A percentile compares a stretch with the other conserved stretches of the same genome.
Conservation (phyloP, 371 early-diverging fungal species). For the Apophysomyces elegans region DNA sequence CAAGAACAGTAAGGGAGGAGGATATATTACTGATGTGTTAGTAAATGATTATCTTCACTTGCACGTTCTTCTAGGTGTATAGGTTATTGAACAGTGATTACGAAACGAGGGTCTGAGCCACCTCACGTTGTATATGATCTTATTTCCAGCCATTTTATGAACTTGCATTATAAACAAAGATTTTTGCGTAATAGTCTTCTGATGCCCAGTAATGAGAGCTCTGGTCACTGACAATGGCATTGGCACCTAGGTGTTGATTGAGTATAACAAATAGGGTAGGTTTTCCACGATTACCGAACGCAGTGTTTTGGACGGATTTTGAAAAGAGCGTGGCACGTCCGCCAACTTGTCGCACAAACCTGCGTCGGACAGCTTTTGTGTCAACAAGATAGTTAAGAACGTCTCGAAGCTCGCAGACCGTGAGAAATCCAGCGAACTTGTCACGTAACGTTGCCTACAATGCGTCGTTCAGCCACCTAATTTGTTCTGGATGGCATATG, state of each 20-base stretch:
- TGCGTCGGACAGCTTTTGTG: background rate
- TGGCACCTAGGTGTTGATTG: conserved; percentile 67
- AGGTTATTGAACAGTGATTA: no score
- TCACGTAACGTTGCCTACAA: background rate
- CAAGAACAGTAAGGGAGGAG: no score
- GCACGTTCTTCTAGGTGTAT: no score
- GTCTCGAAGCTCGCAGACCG: conserved; percentile 1
- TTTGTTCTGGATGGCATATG: background rate
- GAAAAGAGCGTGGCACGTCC: background rate
- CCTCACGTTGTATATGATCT: no score
- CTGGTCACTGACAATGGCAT: conserved; percentile 84
- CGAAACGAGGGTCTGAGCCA: no score
- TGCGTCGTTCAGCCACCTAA: background rate
- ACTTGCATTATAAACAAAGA: no score
- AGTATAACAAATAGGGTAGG: background rate
- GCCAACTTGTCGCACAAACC: background rate
- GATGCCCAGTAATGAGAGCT: conserved; percentile 1
- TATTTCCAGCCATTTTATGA: no score
- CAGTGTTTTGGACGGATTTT: background rate
- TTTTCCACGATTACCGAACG: background rate
- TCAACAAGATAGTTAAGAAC: background rate
- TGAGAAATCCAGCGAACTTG: background rate
- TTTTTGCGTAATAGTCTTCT: background rate
- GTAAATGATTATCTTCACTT: no score
- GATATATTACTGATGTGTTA: no score